A percentile compares a stretch with the other conserved stretches of the same genome.
These are phyloP conservation scores for Suhomyces tanzawaensis DNA, from an alignment of 805 yeast species.

Conservation along the genomic window DNA sequence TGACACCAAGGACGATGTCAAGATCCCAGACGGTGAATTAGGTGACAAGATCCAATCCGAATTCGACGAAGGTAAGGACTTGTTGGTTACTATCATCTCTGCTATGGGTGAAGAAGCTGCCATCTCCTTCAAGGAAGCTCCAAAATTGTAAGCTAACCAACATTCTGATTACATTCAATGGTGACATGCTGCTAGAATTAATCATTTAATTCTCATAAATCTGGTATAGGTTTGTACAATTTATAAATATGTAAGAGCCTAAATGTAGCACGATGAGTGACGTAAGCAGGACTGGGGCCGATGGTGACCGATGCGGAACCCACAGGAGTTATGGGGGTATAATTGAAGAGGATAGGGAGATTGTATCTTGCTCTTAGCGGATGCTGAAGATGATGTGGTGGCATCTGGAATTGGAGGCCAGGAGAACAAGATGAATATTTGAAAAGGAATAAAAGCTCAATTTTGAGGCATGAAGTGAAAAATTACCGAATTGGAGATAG, in stretches of 20 bases:
- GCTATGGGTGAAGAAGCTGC: constrained; percentile 99
- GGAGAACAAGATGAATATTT: too few species aligned
- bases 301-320: too few species aligned
- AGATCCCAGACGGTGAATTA: constrained; percentile 96
- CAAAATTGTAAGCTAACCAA: too few species aligned
- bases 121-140: constrained; percentile 97
- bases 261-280: too few species aligned
- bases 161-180: not conserved
- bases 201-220: constrained; percentile 3
- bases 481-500: too few species aligned
- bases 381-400: constrained; percentile 59
- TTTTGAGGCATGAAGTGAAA: too few species aligned
- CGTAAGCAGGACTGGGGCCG: too few species aligned
- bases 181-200: not conserved
- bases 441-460: too few species aligned
- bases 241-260: not conserved
- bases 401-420: constrained; percentile 79
- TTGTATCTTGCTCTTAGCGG: constrained; percentile 85
- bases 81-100: constrained; percentile 91
- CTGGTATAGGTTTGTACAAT: not conserved
- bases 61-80: constrained; percentile 97
- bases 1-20: constrained; percentile 98
- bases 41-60: constrained; percentile 91
- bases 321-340: too few species aligned
- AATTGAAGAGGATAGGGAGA: too few species aligned